Base-by-base conservation (phyloP, 2,329 filamentous ascomycete species). In the Dactylella cylindrospora region DNA sequence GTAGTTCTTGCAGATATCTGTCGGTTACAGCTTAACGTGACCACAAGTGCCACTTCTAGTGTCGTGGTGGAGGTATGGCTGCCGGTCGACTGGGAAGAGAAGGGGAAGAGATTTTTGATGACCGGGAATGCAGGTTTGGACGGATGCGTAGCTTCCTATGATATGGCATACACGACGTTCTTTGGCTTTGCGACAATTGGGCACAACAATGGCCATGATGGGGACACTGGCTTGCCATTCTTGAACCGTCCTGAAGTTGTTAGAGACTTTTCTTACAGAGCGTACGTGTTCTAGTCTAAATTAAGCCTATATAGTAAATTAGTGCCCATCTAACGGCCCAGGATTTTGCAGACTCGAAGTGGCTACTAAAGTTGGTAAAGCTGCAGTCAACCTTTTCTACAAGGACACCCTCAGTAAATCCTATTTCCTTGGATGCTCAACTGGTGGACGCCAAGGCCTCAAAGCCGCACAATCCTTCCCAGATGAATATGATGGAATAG, bases 361-460 rank as follows among this genome's bases (percentile, higher is more conserved):
- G 17, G 57, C 44, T n/a, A 40, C 47, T n/a, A 40, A 41, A 13
- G 31, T 47, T 22, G 46, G 49, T 9, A 52, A 53, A 23, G 35
- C 12, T 6, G 57, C 29, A 1, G 32, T 59, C 2, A 36, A 23
- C n/a, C 13, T 32, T 23, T 66, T 64, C n/a, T 66, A 66, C 28
- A 23, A 20, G 1, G 23, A 7, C 2, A 28, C 5, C 0, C 47
- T 55, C 3, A 23, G 15, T 7, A 78, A 79, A 57, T 74, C 74
- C 15, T 78, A 78, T 69, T 78, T 75, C 65, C 67, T 76, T 6
- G 76, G 75, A 17, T 78, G 76, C 68, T 77, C 75, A 1, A 74
- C 74, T n/a, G 76, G 76, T 55, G 76, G 76, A 15, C 71, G 73
- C n/a, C 75, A 78, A 66, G 76, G 76, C 28, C 69, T 77, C 50